These are phyloP conservation scores for Comarum palustre DNA, from an alignment of 306 rosid species.

Conservation along the genomic window DNA sequence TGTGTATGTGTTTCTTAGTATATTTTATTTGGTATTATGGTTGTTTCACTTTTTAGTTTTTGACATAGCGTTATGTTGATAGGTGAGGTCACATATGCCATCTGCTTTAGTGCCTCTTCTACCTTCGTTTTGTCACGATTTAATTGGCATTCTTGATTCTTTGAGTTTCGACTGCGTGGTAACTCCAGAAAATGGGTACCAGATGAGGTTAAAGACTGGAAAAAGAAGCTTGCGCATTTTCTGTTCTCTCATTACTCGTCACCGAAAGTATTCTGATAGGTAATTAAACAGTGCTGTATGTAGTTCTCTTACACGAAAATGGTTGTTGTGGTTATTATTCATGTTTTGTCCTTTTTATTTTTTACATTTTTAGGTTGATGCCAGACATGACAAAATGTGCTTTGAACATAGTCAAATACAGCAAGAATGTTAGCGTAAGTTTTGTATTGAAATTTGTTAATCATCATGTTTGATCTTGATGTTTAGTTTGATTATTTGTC, in stretches of 20 bases:
- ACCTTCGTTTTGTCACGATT: constrained; percentile 56
- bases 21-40: neutral
- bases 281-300: constrained; percentile 35
- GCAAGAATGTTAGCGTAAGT: constrained; percentile 60
- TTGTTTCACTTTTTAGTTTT: neutral
- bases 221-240: constrained; percentile 77
- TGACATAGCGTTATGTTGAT: constrained; percentile 30
- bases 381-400: constrained; percentile 65
- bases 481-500: constrained; percentile 1
- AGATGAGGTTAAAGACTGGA: constrained; percentile 65
- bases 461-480: constrained; percentile 3
- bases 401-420: constrained; percentile 55
- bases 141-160: constrained; percentile 61
- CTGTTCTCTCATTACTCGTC: constrained; percentile 69
- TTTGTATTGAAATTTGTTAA: constrained; percentile 10
- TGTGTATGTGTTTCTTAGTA: neutral
- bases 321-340: constrained; percentile 18
- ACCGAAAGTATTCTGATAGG: constrained; percentile 80
- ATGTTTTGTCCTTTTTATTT: constrained; percentile 21
- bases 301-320: constrained; percentile 12
- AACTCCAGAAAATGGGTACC: constrained; percentile 42
- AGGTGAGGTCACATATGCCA: constrained; percentile 88
- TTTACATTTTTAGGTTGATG: constrained; percentile 70
- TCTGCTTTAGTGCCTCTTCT: constrained; percentile 59
- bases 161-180: constrained; percentile 44